Evolutionary conservation across 345 rosid species (phyloP), one percentile per base, ranked within the genome.

Genomic region (Barbarea vulgaris): DNA sequence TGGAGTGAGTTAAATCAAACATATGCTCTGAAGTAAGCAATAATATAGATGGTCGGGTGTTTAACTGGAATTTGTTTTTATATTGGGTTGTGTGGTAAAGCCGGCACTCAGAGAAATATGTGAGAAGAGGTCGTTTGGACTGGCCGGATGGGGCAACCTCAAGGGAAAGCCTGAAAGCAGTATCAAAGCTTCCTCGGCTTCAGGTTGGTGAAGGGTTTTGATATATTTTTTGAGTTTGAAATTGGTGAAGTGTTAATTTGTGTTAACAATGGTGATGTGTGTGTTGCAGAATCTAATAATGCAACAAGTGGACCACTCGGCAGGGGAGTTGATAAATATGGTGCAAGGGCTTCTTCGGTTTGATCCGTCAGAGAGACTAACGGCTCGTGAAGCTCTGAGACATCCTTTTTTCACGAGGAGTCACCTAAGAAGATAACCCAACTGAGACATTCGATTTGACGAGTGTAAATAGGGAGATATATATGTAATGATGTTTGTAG

Each of bases 121-220:
- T 90, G 28, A 85, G 95, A 80, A 88, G 93, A 76, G 96, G 95
- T 76, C 80, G 90, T 41, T 69, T 93, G 62, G 91, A 90, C 72
- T 93, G 97, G 97, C 97, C 97, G 7, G 96, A 86, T 72, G 96
- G 97, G 58, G 90, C 96, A 14, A 30, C 89, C 15, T 90, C 96
- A 6, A 87, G 96, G 72, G 96, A 90, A 0, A 92, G 97, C 60
- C 85, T 92, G 11, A 88, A 85, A 75, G 89, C 94, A 56, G 97
- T 92, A 30, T 24, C 59, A 60, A 92, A 92, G 85, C 84, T 92
- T 14, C 84, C 85, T 5, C 85, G 97, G 6, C 93, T 92, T 68
- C 96, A 91, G 96, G 97, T 89, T 74, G 3, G 67, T 64, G 42
- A 13, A 55, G 53, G 56, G 59, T 31, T 71, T 31, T 71, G 34